Conservation (phyloP, 2,329 filamentous ascomycete species). For the Trematosphaeria pertusa region DNA sequence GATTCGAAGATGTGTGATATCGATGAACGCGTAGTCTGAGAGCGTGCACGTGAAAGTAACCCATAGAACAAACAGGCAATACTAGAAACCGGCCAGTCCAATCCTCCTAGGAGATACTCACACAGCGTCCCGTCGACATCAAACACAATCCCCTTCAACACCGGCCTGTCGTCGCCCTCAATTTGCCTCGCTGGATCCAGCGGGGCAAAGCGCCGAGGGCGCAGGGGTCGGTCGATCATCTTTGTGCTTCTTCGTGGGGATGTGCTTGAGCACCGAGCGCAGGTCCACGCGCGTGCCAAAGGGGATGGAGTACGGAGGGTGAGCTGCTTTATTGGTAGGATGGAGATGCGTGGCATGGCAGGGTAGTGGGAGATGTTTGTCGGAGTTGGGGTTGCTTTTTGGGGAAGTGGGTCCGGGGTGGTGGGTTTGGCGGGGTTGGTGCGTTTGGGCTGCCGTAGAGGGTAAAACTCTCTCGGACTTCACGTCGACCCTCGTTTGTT, state of each 20-base stretch:
- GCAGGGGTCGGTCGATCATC: slow-evolving; percentile 23
- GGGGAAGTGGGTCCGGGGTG: slow-evolving; percentile 11
- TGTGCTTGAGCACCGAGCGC: neutral
- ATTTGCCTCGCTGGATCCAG: slow-evolving; percentile 46
- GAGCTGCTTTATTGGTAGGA: slow-evolving; percentile 1
- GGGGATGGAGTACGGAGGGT: no score
- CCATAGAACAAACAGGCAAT: no score
- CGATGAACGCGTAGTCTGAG: no score
- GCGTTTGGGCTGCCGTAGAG: no score
- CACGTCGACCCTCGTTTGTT: no score
- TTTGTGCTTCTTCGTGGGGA: neutral
- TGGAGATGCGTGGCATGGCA: slow-evolving; percentile 1
- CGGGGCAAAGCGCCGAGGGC: slow-evolving; percentile 59
- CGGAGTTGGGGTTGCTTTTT: slow-evolving; percentile 6
- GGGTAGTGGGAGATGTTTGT: slow-evolving; percentile 12
- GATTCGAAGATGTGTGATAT: neutral
- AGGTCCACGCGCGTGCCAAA: neutral
- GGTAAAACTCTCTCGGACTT: no score
- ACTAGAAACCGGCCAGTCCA: no score
- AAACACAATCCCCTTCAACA: slow-evolving; percentile 72
- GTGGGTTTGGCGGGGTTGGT: no score
- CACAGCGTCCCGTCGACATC: slow-evolving; percentile 96
- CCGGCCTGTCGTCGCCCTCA: slow-evolving; percentile 47
- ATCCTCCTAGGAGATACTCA: slow-evolving; percentile 62
- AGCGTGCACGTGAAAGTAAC: no score